Evolutionary conservation across 768 basidiomycete species (phyloP).

Genomic region (Clavaria fumosa): DNA sequence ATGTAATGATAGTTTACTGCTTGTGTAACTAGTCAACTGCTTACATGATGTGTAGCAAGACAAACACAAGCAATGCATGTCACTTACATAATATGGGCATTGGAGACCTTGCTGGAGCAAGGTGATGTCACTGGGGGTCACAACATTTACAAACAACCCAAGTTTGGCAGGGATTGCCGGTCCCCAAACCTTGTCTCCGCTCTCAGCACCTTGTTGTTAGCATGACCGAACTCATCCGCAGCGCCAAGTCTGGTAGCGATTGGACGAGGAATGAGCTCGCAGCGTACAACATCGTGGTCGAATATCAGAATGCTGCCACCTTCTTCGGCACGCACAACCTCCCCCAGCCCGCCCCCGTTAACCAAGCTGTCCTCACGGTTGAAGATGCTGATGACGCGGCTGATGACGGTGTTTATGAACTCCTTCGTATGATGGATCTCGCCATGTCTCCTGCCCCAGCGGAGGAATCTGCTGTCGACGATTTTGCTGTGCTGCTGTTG

Average conservation of each 20-base stretch:
- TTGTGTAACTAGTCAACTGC: too few relatives aligned
- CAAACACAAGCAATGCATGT: too few relatives aligned
- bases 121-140: too few relatives aligned
- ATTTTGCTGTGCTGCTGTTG: constrained; percentile 20
- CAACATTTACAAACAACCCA: too few relatives aligned
- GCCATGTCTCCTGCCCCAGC: constrained; percentile 8
- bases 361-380: background rate
- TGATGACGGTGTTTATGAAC: background rate
- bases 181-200: too few relatives aligned
- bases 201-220: too few relatives aligned
- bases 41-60: too few relatives aligned
- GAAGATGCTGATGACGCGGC: background rate
- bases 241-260: constrained; percentile 6
- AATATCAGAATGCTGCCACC: constrained; percentile 11
- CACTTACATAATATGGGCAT: too few relatives aligned
- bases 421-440: constrained; percentile 8
- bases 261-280: constrained; percentile 13
- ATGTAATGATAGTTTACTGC: too few relatives aligned
- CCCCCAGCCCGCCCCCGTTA: constrained; percentile 10
- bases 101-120: too few relatives aligned
- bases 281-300: constrained; percentile 14
- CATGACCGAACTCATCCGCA: constrained; percentile 7
- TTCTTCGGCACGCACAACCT: constrained; percentile 14
- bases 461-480: constrained; percentile 21
- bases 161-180: too few relatives aligned